A percentile compares a stretch with the other conserved stretches of the same genome.
Conservation (phyloP, 192 early-diverging fungal genomes). For the Diversispora epigaea region DNA sequence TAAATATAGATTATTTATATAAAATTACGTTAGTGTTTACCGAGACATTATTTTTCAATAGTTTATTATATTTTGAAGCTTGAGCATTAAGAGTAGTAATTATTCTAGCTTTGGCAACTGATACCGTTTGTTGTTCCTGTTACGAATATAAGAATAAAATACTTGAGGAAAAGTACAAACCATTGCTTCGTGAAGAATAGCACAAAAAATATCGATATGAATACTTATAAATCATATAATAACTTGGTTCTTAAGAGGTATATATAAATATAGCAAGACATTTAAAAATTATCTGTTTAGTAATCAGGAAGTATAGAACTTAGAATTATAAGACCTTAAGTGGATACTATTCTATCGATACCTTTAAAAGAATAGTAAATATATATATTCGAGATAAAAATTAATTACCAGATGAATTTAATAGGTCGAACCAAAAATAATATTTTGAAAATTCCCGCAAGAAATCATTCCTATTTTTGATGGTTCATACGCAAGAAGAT, state of each 20-base stretch:
- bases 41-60: too few relatives aligned
- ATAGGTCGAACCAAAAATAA: slow-evolving; percentile 68
- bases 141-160: neutral
- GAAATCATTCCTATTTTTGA: slow-evolving; percentile 71
- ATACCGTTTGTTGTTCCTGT: slow-evolving; percentile 96
- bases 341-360: slow-evolving; percentile 93
- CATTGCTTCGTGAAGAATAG: slow-evolving; percentile 98
- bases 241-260: too few relatives aligned
- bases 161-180: slow-evolving; percentile 35
- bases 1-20: too few relatives aligned
- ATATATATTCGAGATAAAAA: neutral
- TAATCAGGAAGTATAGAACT: slow-evolving; percentile 92
- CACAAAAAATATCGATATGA: slow-evolving; percentile 43
- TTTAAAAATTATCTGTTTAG: too few relatives aligned
- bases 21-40: too few relatives aligned
- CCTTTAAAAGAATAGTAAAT: slow-evolving; percentile 55
- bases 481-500: slow-evolving; percentile 69
- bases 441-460: slow-evolving; percentile 68
- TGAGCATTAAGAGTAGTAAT: slow-evolving; percentile 97
- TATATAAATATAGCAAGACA: too few relatives aligned
- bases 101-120: slow-evolving; percentile 97
- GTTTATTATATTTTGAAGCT: too few relatives aligned
- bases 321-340: slow-evolving; percentile 93
- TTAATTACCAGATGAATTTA: slow-evolving; percentile 76
- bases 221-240: neutral